These are phyloP conservation scores for Trichoderma reesei DNA, from an alignment of 495 filamentous ascomycete species.

Conservation along the genomic window DNA sequence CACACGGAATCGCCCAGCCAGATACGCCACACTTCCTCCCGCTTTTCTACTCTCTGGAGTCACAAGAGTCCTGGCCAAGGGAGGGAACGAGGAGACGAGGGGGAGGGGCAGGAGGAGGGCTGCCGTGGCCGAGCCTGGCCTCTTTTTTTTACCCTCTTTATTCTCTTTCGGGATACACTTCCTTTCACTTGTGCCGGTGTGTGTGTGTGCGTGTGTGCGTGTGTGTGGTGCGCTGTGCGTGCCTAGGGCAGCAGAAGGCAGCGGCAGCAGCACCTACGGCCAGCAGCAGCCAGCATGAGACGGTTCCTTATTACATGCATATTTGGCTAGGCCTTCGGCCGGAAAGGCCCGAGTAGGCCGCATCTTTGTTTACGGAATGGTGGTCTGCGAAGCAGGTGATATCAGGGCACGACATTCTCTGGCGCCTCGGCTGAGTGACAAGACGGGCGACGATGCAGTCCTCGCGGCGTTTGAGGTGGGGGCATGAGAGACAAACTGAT, in stretches of 20 bases:
- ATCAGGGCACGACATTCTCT: background rate
- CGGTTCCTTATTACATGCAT: background rate
- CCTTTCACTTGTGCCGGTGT: background rate
- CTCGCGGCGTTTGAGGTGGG: background rate
- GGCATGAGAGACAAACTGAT: background rate
- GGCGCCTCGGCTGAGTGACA: slow-evolving; percentile 7
- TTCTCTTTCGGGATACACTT: background rate
- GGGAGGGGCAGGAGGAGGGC: background rate
- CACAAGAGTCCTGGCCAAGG: background rate
- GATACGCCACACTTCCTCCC: background rate
- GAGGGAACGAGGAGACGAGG: slow-evolving; percentile 3
- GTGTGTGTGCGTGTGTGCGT: background rate
- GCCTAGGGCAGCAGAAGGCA: background rate
- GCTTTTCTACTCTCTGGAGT: background rate
- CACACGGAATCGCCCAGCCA: background rate
- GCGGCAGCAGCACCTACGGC: background rate
- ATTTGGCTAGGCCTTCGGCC: background rate
- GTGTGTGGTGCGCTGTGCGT: too few relatives aligned
- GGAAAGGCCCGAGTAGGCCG: background rate
- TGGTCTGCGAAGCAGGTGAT: background rate
- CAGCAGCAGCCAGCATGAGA: background rate
- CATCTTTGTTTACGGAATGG: slow-evolving; percentile 3
- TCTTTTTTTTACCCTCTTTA: background rate
- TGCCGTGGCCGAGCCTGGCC: background rate
- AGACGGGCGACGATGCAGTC: background rate